These are phyloP conservation scores for Vigna reflexopilosa DNA, from an alignment of 306 rosid species.

Conservation along the genomic window DNA sequence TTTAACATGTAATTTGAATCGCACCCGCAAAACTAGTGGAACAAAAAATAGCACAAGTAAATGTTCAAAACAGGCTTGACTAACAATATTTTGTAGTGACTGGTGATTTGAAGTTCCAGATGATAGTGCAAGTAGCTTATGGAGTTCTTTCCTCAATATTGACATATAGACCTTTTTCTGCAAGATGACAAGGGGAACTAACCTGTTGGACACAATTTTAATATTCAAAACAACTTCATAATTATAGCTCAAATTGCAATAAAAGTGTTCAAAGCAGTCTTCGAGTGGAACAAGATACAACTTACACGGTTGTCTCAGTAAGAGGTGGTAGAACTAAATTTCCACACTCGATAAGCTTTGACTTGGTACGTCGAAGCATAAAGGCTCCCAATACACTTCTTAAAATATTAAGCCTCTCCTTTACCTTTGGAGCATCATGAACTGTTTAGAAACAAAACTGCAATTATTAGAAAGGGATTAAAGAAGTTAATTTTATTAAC, in stretches of 20 bases:
- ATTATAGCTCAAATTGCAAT: slow-evolving; percentile 11
- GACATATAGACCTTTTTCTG: slow-evolving; percentile 88
- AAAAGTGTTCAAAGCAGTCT: slow-evolving; percentile 5
- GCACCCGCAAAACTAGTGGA: slow-evolving; percentile 23
- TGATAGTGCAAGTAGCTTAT: slow-evolving; percentile 75
- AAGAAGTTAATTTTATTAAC: slow-evolving; percentile 18
- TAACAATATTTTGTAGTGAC: slow-evolving; percentile 86
- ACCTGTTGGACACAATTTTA: slow-evolving; percentile 58
- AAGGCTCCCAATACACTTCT: slow-evolving; percentile 76
- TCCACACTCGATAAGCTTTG: slow-evolving; percentile 79
- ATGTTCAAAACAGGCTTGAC: slow-evolving; percentile 35
- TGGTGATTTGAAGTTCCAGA: slow-evolving; percentile 79
- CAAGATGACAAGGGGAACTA: slow-evolving; percentile 77
- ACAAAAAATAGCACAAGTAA: slow-evolving; percentile 17
- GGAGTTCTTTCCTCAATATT: slow-evolving; percentile 88
- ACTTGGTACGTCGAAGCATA: slow-evolving; percentile 90
- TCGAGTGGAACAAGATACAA: slow-evolving; percentile 33
- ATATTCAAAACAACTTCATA: slow-evolving; percentile 28
- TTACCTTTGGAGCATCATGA: slow-evolving; percentile 56
- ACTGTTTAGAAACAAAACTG: slow-evolving; percentile 54
- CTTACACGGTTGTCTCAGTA: slow-evolving; percentile 86
- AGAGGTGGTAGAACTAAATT: slow-evolving; percentile 82
- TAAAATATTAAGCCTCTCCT: slow-evolving; percentile 62
- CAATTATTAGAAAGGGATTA: slow-evolving; percentile 35
- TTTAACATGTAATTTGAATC: too few species aligned